Evolutionary conservation across 306 rosid species (phyloP), one percentile per base, ranked within the genome.

Genomic region (Canavalia gladiata): DNA sequence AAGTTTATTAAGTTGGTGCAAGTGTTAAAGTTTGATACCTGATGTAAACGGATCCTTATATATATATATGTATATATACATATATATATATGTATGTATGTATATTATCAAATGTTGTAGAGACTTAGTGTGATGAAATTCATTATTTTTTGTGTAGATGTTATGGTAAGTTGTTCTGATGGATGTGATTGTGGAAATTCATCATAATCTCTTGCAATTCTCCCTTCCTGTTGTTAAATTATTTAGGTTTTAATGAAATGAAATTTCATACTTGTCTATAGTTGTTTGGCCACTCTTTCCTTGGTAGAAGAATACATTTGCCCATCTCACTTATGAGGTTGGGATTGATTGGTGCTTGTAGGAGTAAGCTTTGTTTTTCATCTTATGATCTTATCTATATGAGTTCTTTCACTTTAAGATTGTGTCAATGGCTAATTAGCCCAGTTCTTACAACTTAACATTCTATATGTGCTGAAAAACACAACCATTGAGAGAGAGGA

Each of bases 391-490:
- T 12, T 62, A 34, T 12, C 47, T 7, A 41, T 42, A 2, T 55
- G 45, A 34, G 49, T 13, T 47, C 42, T 29, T 54, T 72, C 50
- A 47, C 76, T 72, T 72, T 37, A 55, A 66, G 43, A 65, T 37
- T 31, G 5, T 78, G 3, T 72, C 29, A 37, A 2, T 60, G 54
- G 50, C 52, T 42, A 66, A 41, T 39, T 64, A 37, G 41, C 57
- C 18, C 33, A 55, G 58, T 68, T 63, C 58, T 78, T 46, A 12
- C 55, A 45, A 29, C 58, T 18, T 55, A 28, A n/a, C 47, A 5
- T 51, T 68, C 66, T 76, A 76, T 29, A 62, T 18, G 5, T 18
- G 55, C 56, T 70, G 68, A 76, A 82, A 65, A 69, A 59, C 69
- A 65, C 4, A 55, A 69, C 62, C 55, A 45, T 70, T 39, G 74